Conservation (phyloP, 2,329 filamentous ascomycete genomes). For the Diplodia sapinea region DNA sequence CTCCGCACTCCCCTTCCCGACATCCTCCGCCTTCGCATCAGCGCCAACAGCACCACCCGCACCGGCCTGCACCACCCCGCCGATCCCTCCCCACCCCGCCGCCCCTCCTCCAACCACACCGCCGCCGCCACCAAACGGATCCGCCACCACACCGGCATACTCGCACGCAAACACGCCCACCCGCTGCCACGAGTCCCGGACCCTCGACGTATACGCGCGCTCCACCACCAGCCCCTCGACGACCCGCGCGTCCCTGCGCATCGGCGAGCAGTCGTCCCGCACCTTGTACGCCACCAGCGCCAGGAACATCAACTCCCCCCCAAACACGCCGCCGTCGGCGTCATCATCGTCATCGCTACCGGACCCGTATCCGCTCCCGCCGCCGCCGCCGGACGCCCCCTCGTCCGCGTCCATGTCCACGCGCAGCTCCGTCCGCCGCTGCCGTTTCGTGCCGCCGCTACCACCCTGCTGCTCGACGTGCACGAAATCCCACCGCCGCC, state of each 20-base stretch:
- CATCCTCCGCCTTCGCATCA: background rate
- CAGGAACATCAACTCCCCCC: too few relatives aligned
- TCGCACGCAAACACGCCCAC: background rate
- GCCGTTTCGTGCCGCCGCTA: background rate
- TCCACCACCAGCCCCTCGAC: background rate
- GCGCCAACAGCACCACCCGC: background rate
- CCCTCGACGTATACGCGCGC: background rate
- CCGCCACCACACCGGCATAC: background rate
- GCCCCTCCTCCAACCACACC: too few relatives aligned
- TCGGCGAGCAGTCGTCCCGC: too few relatives aligned
- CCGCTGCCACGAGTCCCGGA: background rate
- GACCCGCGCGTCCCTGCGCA: background rate
- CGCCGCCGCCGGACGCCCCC: background rate
- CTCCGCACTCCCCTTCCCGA: background rate
- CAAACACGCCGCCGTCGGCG: too few relatives aligned
- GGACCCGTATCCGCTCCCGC: background rate
- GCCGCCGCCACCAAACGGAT: too few relatives aligned
- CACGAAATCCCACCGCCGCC: background rate
- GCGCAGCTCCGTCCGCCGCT: background rate
- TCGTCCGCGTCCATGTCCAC: background rate
- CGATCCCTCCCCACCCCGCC: too few relatives aligned
- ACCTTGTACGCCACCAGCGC: background rate
- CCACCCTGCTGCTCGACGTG: background rate
- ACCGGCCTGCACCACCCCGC: background rate
- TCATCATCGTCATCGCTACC: background rate